A percentile compares a stretch with the other conserved stretches of the same genome.
phyloP scores from a whole-genome alignment of 2,329 filamentous ascomycete species.

The Fusarium beomiforme region DNA sequence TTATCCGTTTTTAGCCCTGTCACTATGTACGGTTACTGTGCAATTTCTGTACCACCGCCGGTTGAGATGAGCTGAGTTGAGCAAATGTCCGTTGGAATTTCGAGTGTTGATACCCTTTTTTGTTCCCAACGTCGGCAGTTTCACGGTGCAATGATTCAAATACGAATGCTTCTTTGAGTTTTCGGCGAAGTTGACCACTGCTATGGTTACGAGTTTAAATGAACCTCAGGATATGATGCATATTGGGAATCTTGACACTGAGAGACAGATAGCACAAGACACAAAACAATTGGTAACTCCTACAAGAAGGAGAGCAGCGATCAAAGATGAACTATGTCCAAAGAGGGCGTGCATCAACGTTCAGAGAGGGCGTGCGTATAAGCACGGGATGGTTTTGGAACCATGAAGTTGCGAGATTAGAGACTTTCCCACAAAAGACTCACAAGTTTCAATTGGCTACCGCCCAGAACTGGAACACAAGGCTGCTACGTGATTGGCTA shows the following conservation, averaged over 20 bases:
- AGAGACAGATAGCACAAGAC: neutral
- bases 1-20: constrained; percentile 21
- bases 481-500: constrained; percentile 31
- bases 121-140: constrained; percentile 35
- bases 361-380: constrained; percentile 25
- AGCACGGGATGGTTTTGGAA: constrained; percentile 23
- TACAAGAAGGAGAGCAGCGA: neutral
- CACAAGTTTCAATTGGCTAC: constrained; percentile 18
- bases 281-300: neutral
- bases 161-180: constrained; percentile 4
- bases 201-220: neutral
- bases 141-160: constrained; percentile 11
- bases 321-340: neutral
- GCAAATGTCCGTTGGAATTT: constrained; percentile 2
- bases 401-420: constrained; percentile 34
- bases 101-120: constrained; percentile 2
- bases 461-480: constrained; percentile 13
- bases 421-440: constrained; percentile 16
- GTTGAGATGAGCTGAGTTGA: neutral
- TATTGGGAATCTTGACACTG: neutral
- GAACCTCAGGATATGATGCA: neutral
- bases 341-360: neutral
- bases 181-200: constrained; percentile 4
- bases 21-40: constrained; percentile 1
- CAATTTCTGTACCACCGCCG: neutral